Conservation (phyloP, 2,329 filamentous ascomycete species). For the Aspergillus pseudotamarii region DNA sequence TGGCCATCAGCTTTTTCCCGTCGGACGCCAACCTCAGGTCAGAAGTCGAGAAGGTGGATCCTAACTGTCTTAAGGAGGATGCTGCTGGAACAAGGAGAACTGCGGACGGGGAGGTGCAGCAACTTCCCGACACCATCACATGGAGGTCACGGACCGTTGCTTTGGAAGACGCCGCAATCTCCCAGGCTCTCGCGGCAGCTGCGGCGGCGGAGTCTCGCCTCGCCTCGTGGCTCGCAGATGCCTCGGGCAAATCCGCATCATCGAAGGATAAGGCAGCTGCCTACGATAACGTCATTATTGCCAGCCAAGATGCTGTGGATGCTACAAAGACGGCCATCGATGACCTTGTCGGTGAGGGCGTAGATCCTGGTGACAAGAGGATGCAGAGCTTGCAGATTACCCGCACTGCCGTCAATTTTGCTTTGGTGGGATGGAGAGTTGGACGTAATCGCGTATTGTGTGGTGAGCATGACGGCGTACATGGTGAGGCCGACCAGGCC, state of each 20-base stretch:
- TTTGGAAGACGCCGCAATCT: slow-evolving; percentile 91
- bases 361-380: slow-evolving; percentile 78
- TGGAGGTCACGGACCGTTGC: slow-evolving; percentile 86
- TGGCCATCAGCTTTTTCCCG: slow-evolving; percentile 79
- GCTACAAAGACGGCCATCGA: slow-evolving; percentile 92
- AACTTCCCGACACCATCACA: slow-evolving; percentile 72
- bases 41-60: slow-evolving; percentile 71
- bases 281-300: slow-evolving; percentile 87
- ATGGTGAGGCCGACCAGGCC: slow-evolving; percentile 49
- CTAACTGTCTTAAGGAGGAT: slow-evolving; percentile 65
- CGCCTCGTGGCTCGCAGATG: slow-evolving; percentile 48
- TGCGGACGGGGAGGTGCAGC: slow-evolving; percentile 46
- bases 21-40: slow-evolving; percentile 61
- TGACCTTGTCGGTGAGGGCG: slow-evolving; percentile 79
- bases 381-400: slow-evolving; percentile 95
- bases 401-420: slow-evolving; percentile 89
- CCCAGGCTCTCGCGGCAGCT: slow-evolving; percentile 76
- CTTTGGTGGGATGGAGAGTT: slow-evolving; percentile 91
- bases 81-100: slow-evolving; percentile 52
- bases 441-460: slow-evolving; percentile 88
- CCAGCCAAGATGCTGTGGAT: slow-evolving; percentile 91
- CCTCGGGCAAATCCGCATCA: slow-evolving; percentile 42
- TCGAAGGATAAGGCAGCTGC: slow-evolving; percentile 73
- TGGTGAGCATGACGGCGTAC: slow-evolving; percentile 77
- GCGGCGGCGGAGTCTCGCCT: slow-evolving; percentile 57